Evolutionary conservation across 768 basidiomycete species (phyloP).

Genomic region (Lactifluus subvellereus): DNA sequence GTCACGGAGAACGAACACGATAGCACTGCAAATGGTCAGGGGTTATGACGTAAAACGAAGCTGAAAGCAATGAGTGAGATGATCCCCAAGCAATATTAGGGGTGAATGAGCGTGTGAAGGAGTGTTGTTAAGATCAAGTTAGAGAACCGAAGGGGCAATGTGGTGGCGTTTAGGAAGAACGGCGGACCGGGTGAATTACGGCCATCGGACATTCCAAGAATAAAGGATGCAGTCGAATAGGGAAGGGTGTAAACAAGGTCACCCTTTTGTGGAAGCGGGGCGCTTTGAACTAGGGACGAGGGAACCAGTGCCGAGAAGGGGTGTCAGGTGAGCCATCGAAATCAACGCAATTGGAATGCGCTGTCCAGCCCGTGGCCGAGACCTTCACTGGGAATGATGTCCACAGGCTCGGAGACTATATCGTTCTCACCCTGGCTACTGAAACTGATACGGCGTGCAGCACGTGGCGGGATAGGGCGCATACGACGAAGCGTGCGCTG

Average conservation of each 20-base stretch:
- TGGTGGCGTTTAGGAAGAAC: background rate
- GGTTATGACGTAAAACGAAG: constrained; percentile 11
- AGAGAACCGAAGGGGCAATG: constrained; percentile 14
- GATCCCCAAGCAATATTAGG: constrained; percentile 10
- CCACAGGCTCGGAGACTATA: constrained; percentile 19
- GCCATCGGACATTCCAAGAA: background rate
- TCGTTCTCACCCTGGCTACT: constrained; percentile 15
- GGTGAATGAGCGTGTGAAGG: constrained; percentile 20
- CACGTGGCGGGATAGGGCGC: constrained; percentile 21
- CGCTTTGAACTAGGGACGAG: background rate
- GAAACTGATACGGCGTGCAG: constrained; percentile 25
- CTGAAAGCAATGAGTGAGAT: constrained; percentile 15
- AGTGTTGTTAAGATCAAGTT: constrained; percentile 7
- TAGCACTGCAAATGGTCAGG: background rate
- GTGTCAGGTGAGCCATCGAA: background rate
- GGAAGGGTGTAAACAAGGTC: background rate
- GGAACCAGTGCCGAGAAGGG: background rate
- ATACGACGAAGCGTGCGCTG: constrained; percentile 28
- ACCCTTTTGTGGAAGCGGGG: background rate
- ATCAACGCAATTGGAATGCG: constrained; percentile 61
- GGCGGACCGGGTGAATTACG: background rate
- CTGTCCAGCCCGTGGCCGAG: constrained; percentile 49
- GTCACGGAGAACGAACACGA: background rate
- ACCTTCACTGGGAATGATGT: constrained; percentile 28
- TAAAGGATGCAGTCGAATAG: background rate